Evolutionary conservation across 2,329 filamentous ascomycete genomes (phyloP).

Genomic region (Xylaria sp.): DNA sequence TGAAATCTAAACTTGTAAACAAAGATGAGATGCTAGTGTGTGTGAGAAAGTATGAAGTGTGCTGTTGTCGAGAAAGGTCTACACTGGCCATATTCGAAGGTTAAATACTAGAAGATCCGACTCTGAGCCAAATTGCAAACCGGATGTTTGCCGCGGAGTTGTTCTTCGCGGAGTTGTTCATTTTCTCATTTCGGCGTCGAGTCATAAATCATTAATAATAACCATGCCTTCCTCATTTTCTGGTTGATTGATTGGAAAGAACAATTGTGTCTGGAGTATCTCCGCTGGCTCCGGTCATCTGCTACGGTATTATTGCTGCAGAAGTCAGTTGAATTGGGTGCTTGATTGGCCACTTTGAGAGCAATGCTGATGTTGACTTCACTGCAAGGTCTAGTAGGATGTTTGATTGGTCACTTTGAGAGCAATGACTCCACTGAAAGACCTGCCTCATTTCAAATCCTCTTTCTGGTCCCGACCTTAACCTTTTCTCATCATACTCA

Average conservation of each 20-base stretch:
- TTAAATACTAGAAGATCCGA: conserved; percentile 20
- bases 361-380: conserved; percentile 14
- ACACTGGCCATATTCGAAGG: background rate
- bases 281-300: conserved; percentile 1
- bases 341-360: conserved; percentile 22
- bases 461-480: background rate
- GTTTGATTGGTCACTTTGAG: conserved; percentile 5
- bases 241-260: background rate
- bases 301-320: conserved; percentile 1
- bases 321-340: background rate
- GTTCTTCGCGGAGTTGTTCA: conserved; percentile 17
- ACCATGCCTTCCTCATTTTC: background rate
- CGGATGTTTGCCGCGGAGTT: conserved; percentile 8
- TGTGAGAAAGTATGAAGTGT: conserved; percentile 12
- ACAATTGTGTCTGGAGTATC: conserved; percentile 6
- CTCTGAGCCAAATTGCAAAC: background rate
- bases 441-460: conserved; percentile 1
- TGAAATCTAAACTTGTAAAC: conserved; percentile 8
- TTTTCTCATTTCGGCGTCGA: conserved; percentile 11
- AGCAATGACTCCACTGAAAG: conserved; percentile 5
- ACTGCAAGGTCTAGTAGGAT: background rate
- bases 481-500: too few relatives aligned
- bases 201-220: conserved; percentile 18
- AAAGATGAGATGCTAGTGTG: background rate
- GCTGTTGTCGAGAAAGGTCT: conserved; percentile 4